Evolutionary conservation across 768 basidiomycete genomes (phyloP), one percentile per base, ranked within the genome.

Genomic region (Baorangia bicolor): DNA sequence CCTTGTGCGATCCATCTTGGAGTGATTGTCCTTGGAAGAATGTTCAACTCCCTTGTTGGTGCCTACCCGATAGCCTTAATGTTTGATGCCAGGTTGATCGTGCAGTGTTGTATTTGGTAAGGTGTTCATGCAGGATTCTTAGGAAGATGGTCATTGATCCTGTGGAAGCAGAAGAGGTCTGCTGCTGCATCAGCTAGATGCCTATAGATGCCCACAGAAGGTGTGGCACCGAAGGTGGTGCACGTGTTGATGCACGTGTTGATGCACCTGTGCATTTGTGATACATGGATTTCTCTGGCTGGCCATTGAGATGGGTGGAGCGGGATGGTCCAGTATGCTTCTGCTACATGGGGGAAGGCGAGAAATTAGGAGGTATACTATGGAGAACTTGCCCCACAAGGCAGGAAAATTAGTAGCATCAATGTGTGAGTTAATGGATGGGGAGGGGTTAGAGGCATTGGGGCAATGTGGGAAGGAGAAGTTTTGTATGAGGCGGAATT

Each of bases 241-340:
- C 38, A 39, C 12, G 10, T 39, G 11, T 39, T 20, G 3, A 20
- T 21, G 11, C 10, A 30, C 12, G 10, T 39, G 11, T 39, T 20
- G 3, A 20, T 21, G 11, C 10, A 30, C 2, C 10, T 6, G 10
- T 30, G 7, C 2, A 3, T 30, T 9, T 9, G 9, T 10, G 0
- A 11, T 20, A 39, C 20, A 2, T n/a, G n/a, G n/a, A n/a, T n/a
- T n/a, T 21, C 12, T 4, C 11, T 12, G 0, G n/a, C 20, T 0
- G 11, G 20, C 38, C 38, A 39, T 10, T 39, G 38, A 0, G 20
- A 39, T 5, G 5, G 11, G 20, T 39, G 38, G 0, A 39, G 20
- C 0, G 38, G 38, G 1, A 39, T 12, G 10, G 38, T 39, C 1
- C 11, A 4, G 10, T 39, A 39, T 4, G 20, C 38, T 5, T 39